Evolutionary conservation across 2,329 filamentous ascomycete species (phyloP), one percentile per base, ranked within the genome.

Genomic region (Venturia oleaginea): DNA sequence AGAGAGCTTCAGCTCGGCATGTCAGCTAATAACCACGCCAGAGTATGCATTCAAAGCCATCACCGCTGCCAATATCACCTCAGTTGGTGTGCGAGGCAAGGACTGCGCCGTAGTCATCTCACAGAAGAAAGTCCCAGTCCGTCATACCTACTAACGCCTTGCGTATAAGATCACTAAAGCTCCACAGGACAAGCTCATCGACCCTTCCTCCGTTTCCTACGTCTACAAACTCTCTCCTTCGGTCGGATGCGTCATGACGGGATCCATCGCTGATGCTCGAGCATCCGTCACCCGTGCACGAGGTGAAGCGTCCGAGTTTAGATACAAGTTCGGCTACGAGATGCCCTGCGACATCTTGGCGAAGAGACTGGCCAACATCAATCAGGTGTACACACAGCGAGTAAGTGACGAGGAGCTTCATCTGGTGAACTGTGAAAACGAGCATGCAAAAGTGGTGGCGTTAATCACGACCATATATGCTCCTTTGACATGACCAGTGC

Each of bases 11-110:
- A 24, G 15, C 19, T 59, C 64, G 61, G 34, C 61, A 42, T 43
- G 43, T 42, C 63, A 46, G 40, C 51, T 40, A 46, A 63, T 34
- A 40, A 1, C n/a, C 19, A 11, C 55, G 19, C 71, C 76, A 97
- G 94, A 99, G 84, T 99, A 99, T 93, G 94, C 94, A 72, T 99
- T 99, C 87, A 99, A 99, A 83, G 94, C 94, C 66, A 99, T 99
- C 80, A 99, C 94, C 71, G 93, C 94, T 67, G 94, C 94, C 71
- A 97, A 97, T 79, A 97, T 99, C 81, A 99, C 96, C 83, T 94
- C 94, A 67, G 86, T 99, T 77, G 94, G 94, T 71, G 86, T 99
- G 70, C 86, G 92, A 75, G 94, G 94, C 78, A 99, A 99, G 84
- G 86, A 94, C 80, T 97, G 93, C 74, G 94, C 94, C 40, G 94